These are phyloP conservation scores for Pseudohyphozyma bogoriensis DNA, from an alignment of 768 basidiomycete species.

Conservation along the genomic window DNA sequence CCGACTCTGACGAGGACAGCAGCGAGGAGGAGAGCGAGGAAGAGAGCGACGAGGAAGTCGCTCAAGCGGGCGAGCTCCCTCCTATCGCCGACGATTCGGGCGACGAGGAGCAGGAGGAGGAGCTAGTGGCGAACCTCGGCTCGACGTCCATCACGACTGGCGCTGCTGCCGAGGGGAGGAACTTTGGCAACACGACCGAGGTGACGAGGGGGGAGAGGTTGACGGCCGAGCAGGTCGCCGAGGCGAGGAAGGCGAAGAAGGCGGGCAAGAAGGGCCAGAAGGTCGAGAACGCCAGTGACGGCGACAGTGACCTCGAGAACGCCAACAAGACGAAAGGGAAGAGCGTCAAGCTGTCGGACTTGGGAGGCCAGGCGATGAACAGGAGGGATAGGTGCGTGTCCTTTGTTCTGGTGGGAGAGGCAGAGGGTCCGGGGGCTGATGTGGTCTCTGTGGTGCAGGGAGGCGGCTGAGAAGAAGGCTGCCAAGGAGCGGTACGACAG, in stretches of 20 bases:
- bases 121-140: neutral
- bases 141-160: slow-evolving; percentile 44
- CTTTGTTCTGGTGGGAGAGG: neutral
- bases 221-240: slow-evolving; percentile 1
- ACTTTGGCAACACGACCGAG: slow-evolving; percentile 34
- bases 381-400: slow-evolving; percentile 2
- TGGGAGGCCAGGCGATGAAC: slow-evolving; percentile 51
- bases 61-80: slow-evolving; percentile 37
- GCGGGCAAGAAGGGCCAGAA: slow-evolving; percentile 42
- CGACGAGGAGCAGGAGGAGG: slow-evolving; percentile 40
- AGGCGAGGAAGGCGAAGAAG: slow-evolving; percentile 2
- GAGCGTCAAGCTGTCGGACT: slow-evolving; percentile 65
- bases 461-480: slow-evolving; percentile 83
- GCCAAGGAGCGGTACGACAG: slow-evolving; percentile 74
- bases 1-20: neutral
- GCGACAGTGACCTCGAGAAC: slow-evolving; percentile 36
- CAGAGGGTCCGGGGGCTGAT: neutral
- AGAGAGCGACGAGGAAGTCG: slow-evolving; percentile 39
- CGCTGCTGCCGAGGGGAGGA: slow-evolving; percentile 62
- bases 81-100: slow-evolving; percentile 37
- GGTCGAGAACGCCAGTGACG: slow-evolving; percentile 36
- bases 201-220: neutral
- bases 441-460: slow-evolving; percentile 47
- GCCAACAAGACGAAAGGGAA: slow-evolving; percentile 55
- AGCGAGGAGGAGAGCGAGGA: slow-evolving; percentile 41